Base-by-base conservation (phyloP, 2,329 filamentous ascomycete species). In the Penicillium sclerotiorum region DNA sequence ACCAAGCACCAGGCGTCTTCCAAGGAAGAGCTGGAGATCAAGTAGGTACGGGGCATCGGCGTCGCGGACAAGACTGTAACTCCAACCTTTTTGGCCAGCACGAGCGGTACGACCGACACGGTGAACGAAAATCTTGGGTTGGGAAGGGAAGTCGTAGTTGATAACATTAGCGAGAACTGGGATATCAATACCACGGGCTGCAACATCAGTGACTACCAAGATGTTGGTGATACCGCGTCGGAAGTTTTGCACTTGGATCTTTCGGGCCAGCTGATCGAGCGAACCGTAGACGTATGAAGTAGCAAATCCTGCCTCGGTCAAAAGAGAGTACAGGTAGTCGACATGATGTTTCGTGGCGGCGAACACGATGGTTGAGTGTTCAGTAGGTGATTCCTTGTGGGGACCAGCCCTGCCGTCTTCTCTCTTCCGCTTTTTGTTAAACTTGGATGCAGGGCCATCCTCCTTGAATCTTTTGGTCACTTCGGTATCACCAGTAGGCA, bases 131-230 rank as follows among this genome's bases (percentile, higher is more conserved):
- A 99, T 86, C 73, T 99, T 99, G 17, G 94, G 90, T 64, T 97
- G 94, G 1, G 93, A 89, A 3, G 94, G 93, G 58, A 99, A 99
- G 66, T 97, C 93, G 72, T 95, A 99, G 77, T 99, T 97, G 77
- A 99, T 93, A 51, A 99, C 94, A 67, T 99, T 97, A 49, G 90
- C 92, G 28, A 99, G 80, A 39, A 96, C 83, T 0, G 94, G 94
- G 59, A 99, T 96, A 83, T 99, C 94, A 54, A 99, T 95, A 84
- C 94, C 93, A 78, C 94, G 83, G 18, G 94, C 94, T 12, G 94
- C 94, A 46, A 99, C 91, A 68, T 99, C 94, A 1, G 94, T 99
- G 37, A 97, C 93, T 2, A 99, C 92, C 8, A 99, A 76, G 40
- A 99, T 91, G 60, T 96, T 93, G 0, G 90, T 88, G 56, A 87